These are phyloP conservation scores for Aureobasidium sp. DNA, from an alignment of 2,329 filamentous ascomycete species.

Conservation along the genomic window DNA sequence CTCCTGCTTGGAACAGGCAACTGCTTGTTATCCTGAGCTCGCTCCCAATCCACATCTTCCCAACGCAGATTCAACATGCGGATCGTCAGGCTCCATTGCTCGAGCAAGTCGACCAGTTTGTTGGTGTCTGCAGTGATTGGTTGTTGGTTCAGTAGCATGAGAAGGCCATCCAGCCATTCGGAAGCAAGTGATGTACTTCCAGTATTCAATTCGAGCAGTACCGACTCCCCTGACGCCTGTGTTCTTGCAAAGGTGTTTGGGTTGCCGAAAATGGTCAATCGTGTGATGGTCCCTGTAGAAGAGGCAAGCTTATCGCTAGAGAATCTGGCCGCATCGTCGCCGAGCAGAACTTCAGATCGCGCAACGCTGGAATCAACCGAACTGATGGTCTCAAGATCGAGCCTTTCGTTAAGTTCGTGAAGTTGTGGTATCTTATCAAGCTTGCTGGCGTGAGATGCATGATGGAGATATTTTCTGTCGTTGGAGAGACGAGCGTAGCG, in stretches of 20 bases:
- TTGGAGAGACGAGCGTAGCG: constrained; percentile 83
- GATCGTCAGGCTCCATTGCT: constrained; percentile 88
- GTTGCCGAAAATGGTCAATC: constrained; percentile 9
- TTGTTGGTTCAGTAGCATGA: constrained; percentile 90
- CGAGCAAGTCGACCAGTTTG: constrained; percentile 76
- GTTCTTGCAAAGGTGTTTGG: not conserved
- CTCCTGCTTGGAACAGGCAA: constrained; percentile 63
- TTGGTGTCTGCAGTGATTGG: constrained; percentile 96
- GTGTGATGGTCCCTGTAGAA: constrained; percentile 10
- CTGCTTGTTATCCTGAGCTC: constrained; percentile 28
- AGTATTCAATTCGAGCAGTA: constrained; percentile 76
- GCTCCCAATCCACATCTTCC: constrained; percentile 57
- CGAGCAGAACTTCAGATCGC: not conserved
- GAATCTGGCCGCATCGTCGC: not conserved
- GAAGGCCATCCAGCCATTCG: constrained; percentile 90
- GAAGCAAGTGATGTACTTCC: constrained; percentile 74
- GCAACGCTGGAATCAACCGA: constrained; percentile 76
- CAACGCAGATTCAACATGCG: constrained; percentile 82
- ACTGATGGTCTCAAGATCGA: constrained; percentile 80
- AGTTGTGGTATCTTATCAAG: constrained; percentile 56
- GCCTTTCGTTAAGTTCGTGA: constrained; percentile 66
- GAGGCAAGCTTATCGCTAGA: not conserved
- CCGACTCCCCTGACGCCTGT: constrained; percentile 45
- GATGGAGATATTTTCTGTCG: constrained; percentile 84
- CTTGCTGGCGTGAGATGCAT: constrained; percentile 69